Base-by-base conservation (phyloP, 179 eudicot species). In the Amaranthus tricolor region DNA sequence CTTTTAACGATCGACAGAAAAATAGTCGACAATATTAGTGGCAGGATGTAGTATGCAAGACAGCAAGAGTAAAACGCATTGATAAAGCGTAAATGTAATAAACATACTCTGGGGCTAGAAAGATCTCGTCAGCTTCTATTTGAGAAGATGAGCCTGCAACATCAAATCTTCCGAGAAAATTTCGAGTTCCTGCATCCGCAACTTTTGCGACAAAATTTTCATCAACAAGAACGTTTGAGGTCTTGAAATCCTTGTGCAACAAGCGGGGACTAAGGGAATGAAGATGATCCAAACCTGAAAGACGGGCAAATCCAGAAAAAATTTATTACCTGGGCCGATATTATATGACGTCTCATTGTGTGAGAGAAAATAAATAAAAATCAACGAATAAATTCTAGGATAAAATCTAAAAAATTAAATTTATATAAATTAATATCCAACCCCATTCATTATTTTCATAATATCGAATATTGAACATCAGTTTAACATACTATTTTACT, bases 121-220 rank as follows among this genome's bases (percentile, higher is more conserved):
- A 94, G 69, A 90, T 68, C 68, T 88, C 94, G 86, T 94, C 97
- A 48, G 86, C 85, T 62, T 80, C 82, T 72, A 81, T 66, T 85
- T 75, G 93, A 80, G 97, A 89, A 77, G 98, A 92, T 54, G 98
- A 76, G 76, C 96, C 93, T 0, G 90, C 97, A 76, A 76, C 66
- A 59, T 92, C 98, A 78, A 79, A 78, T 87, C 84, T 82, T 71
- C 93, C 97, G 56, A 94, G 88, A 71, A 94, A 92, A 84, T 90
- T 94, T 74, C 94, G 90, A 21, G 93, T 79, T 70, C 98, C 98
- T 16, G 97, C 91, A 84, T 94, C 98, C 63, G 98, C 98, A 81
- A 94, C 97, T 83, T 94, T 94, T 40, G 98, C 93, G 11, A 94
- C 89, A 79, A 92, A 90, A 83, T 90, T 94, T 80, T 94, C 98